Base-by-base conservation (phyloP, 2,329 filamentous ascomycete genomes). In the Calonectria honghensis region DNA sequence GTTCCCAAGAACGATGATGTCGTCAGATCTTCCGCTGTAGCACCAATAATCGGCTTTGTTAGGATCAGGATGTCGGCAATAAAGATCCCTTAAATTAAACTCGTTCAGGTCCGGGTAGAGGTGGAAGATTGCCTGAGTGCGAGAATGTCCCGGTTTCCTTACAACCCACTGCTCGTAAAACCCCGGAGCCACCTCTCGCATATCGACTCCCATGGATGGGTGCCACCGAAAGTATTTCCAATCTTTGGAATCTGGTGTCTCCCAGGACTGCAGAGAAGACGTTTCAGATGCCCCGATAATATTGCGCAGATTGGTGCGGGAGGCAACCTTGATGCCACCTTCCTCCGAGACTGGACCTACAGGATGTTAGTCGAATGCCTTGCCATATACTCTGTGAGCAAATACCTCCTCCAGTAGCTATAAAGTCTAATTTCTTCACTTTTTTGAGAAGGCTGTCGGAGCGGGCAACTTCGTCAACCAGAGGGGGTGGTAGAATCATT, bases 211-310 rank as follows among this genome's bases (percentile, higher is more conserved):
- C 57, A 41, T 61, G 24, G 57, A 61, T 0, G 57, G 57, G 27
- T 61, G 57, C 57, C 57, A 61, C 18, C 35, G 32, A 16, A 61
- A 61, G 6, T 61, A 61, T 29, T 39, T 61, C 57, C 57, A 61
- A 14, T 61, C 57, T 27, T 29, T 14, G 35, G 57, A 24, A 6
- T 61, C 57, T 9, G 32, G 57, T 4, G 57, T 61, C 57, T 39
- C 32, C 57, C 57, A 61, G n/a, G 57, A 61, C 5, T 61, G 57
- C 14, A 61, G 16, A 10, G 57, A 61, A 1, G 57, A 61, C 1
- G 57, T 61, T 41, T 61, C 57, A 9, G 57, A 61, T 29, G 57
- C 57, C 11, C 57, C 57, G 35, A 61, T 61, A 61, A 61, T 61
- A 6, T 61, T 61, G 35, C 57, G 57, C 7, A 61, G 57, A 29